Conservation (phyloP, 108 stramenopile species). For the Skeletonema tropicum region DNA sequence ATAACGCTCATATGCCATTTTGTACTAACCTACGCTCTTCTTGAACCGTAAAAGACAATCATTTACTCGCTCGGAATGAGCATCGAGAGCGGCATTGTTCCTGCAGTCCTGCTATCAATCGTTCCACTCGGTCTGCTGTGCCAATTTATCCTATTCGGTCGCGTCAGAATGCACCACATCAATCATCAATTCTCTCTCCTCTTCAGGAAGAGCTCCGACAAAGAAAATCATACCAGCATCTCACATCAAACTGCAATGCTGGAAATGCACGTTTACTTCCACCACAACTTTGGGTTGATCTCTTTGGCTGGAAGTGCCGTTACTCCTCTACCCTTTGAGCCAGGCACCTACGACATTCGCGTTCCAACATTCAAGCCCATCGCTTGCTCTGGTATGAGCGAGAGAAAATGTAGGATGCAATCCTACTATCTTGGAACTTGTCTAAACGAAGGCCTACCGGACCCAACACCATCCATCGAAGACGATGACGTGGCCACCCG, state of each 20-base stretch:
- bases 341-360: slow-evolving; percentile 21
- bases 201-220: slow-evolving; percentile 9
- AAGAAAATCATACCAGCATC: not conserved
- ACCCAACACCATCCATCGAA: slow-evolving; percentile 7
- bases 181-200: slow-evolving; percentile 37
- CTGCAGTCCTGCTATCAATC: slow-evolving; percentile 9
- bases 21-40: not conserved
- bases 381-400: slow-evolving; percentile 9
- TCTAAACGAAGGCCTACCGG: slow-evolving; percentile 27
- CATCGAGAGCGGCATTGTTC: slow-evolving; percentile 1
- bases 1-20: not conserved
- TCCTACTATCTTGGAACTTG: slow-evolving; percentile 39
- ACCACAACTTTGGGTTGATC: slow-evolving; percentile 36
- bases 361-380: slow-evolving; percentile 37
- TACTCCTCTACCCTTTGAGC: slow-evolving; percentile 24
- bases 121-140: slow-evolving; percentile 20
- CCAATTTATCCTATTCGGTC: too few species aligned
- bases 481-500: slow-evolving; percentile 8
- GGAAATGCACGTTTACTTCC: slow-evolving; percentile 24
- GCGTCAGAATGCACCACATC: slow-evolving; percentile 13
- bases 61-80: slow-evolving; percentile 12
- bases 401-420: slow-evolving; percentile 19
- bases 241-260: slow-evolving; percentile 6
- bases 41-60: slow-evolving; percentile 10
- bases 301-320: slow-evolving; percentile 31